Conservation (phyloP, 2,329 filamentous ascomycete species). For the Aspergillus chevalieri region DNA sequence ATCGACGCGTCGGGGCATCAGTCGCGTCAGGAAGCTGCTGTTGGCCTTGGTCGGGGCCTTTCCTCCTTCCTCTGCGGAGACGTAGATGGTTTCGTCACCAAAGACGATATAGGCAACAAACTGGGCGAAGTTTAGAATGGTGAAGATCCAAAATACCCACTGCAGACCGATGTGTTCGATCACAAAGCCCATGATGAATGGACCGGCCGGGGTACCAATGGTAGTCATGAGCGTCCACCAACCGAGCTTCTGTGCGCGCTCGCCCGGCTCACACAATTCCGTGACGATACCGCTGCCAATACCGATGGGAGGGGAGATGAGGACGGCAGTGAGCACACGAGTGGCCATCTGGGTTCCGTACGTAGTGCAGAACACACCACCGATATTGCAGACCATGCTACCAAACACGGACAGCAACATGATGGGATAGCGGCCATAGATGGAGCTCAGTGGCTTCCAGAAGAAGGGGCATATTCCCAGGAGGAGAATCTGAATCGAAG, state of each 20-base stretch:
- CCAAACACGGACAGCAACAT: constrained; percentile 46
- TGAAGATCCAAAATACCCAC: constrained; percentile 56
- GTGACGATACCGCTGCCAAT: constrained; percentile 51
- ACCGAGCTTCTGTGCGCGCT: constrained; percentile 48
- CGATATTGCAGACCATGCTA: constrained; percentile 46
- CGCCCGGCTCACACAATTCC: constrained; percentile 49
- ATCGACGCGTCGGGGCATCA: constrained; percentile 43
- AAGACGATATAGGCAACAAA: constrained; percentile 49
- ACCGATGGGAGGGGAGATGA: constrained; percentile 46
- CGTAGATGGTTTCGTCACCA: constrained; percentile 49
- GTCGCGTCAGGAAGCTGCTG: constrained; percentile 25
- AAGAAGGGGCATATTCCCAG: constrained; percentile 48
- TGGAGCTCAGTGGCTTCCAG: constrained; percentile 50
- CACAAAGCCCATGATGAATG: constrained; percentile 35
- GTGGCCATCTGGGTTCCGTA: constrained; percentile 47
- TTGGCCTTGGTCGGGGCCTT: constrained; percentile 18
- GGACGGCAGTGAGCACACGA: constrained; percentile 45
- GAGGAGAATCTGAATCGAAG: constrained; percentile 48
- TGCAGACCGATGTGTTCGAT: constrained; percentile 46
- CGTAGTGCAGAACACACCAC: constrained; percentile 43
- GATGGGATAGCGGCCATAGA: constrained; percentile 49
- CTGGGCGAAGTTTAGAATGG: constrained; percentile 51
- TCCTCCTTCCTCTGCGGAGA: constrained; percentile 35
- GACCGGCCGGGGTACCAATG: constrained; percentile 38
- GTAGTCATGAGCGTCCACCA: constrained; percentile 49